Base-by-base conservation (phyloP, 148 eudicot genomes). In the Camellia lanceoleosa region DNA sequence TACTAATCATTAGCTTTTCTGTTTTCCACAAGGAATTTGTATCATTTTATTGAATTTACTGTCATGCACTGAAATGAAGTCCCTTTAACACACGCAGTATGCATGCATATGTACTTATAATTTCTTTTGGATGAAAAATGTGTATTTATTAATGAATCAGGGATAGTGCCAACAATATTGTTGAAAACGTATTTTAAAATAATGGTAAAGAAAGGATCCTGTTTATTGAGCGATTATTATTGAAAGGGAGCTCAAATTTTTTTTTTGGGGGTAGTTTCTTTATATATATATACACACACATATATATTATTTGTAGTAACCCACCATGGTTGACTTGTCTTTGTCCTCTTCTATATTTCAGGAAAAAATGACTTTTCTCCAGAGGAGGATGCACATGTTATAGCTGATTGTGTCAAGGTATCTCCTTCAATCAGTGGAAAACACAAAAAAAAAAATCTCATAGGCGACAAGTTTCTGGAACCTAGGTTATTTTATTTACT, bases 301-400 rank as follows among this genome's bases (percentile, higher is more conserved):
- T 0, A 49, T 49, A 49, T 49, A 49, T 49, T 49, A 5, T 19
- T 79, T 14, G 43, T 62, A 10, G 20, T 9, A 65, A 19, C 55
- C 69, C 71, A 78, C 42, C 41, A n/a, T 56, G 41, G 52, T 51
- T 64, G 7, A 55, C 38, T 71, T 60, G 51, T 73, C 19, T 61
- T 46, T 3, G 2, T 56, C 41, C 56, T 72, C 19, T n/a, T 82
- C 23, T 62, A 20, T 46, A 63, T 70, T 78, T 70, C 85, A 96
- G 99, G 99, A 49, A 96, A 93, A 89, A 85, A 63, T 65, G 97
- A 96, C 43, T 96, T 96, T 79, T 87, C 92, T 23, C 78, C 92
- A 13, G 90, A 86, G 15, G 99, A 96, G 84, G 99, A 96, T 84
- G 86, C 92, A 79, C 99, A 96, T 81, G 89, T 96, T 61, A 91